Evolutionary conservation across 2,329 filamentous ascomycete species (phyloP), one percentile per base, ranked within the genome.

Genomic region (Pestalotiopsis sp.): DNA sequence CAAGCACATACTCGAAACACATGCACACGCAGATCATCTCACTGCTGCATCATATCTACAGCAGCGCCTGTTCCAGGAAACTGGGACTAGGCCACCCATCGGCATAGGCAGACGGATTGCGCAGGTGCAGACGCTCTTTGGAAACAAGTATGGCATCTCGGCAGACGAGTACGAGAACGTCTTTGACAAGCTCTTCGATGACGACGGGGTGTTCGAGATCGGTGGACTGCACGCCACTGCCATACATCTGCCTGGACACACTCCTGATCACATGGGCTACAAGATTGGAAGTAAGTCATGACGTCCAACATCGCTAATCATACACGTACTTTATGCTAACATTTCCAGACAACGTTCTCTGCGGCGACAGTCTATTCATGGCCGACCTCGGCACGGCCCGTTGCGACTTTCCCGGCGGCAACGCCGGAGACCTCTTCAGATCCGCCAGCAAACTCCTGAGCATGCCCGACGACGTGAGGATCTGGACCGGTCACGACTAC

Each of bases 401-500:
- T 36, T 80, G 79, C 66, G 87, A 89, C 68, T 89, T 89, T 65
- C 87, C 87, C 0, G 85, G 85, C 1, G 86, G 87, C 2, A 80
- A 78, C 62, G 83, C 85, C 0, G 72, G 70, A 0, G 75, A 76
- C 3, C 79, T 89, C 2, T 89, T 78, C 68, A 61, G 74, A 2
- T 87, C 86, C 0, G 80, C 71, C 68, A 80, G 25, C 78, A 62
- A 76, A 58, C 76, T 89, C 0, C n/a, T 52, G 6, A 52, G 45
- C n/a, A 52, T 52, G 45, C 6, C 45, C 7, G 45, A 52, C 45
- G 20, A 86, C 36, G 79, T 82, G 58, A 84, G 82, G 63, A 80
- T 89, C 59, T 89, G 85, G 82, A 84, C 83, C 0, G 86, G 86
- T 0, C 87, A 89, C 68, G 87, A 89, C 71, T 89, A 89, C 68